Evolutionary conservation across 2,329 filamentous ascomycete species (phyloP).

Genomic region (Aspergillus pseudoviridinutans): DNA sequence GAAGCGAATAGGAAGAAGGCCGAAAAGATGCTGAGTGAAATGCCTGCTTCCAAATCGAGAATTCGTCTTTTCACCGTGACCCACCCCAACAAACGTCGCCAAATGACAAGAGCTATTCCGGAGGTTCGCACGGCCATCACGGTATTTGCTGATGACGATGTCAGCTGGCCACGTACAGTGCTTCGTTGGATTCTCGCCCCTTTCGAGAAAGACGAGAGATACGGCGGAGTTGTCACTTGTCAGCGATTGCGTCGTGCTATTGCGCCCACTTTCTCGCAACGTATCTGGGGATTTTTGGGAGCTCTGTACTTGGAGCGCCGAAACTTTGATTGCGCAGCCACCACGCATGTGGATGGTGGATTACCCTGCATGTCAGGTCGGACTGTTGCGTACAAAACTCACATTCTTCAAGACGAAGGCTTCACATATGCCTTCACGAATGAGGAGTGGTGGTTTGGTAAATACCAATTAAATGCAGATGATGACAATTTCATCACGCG

Average conservation of each 20-base stretch:
- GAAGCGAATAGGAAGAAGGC: slow-evolving; percentile 70
- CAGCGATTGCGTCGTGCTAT: slow-evolving; percentile 74
- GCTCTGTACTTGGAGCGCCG: slow-evolving; percentile 88
- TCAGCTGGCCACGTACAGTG: slow-evolving; percentile 82
- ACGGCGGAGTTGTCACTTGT: slow-evolving; percentile 89
- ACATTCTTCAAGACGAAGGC: slow-evolving; percentile 77
- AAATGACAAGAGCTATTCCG: slow-evolving; percentile 87
- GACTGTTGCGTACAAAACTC: slow-evolving; percentile 85
- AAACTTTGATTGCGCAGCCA: slow-evolving; percentile 96
- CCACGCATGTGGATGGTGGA: slow-evolving; percentile 89
- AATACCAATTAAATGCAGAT: slow-evolving; percentile 88
- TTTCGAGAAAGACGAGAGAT: slow-evolving; percentile 71
- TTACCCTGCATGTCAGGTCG: slow-evolving; percentile 96
- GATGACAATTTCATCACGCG: slow-evolving; percentile 98
- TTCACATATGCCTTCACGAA: slow-evolving; percentile 89
- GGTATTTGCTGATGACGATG: slow-evolving; percentile 92
- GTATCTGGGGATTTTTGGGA: slow-evolving; percentile 83
- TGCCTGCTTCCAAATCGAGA: slow-evolving; percentile 58
- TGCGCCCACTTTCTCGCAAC: slow-evolving; percentile 55
- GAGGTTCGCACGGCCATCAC: slow-evolving; percentile 79
- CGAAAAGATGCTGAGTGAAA: slow-evolving; percentile 54
- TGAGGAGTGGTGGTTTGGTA: slow-evolving; percentile 73
- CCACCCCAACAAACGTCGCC: slow-evolving; percentile 91
- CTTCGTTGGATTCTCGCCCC: slow-evolving; percentile 90
- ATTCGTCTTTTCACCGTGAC: slow-evolving; percentile 71